Evolutionary conservation across 192 early-diverging fungal species (phyloP), one percentile per base, ranked within the genome.

Genomic region (Powellomyces hirtus): DNA sequence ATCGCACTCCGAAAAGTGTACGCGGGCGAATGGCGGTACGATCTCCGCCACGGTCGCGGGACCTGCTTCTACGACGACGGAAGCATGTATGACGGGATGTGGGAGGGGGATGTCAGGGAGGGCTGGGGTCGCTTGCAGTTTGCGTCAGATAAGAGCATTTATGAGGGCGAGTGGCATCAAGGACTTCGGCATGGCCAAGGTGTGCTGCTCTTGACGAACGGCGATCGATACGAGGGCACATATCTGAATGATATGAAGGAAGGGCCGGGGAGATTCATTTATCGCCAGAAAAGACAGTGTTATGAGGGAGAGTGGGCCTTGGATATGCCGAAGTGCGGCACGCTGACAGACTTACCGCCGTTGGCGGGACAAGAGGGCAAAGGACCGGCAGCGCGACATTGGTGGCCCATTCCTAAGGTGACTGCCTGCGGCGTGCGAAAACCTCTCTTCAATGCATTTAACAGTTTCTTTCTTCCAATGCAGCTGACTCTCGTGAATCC

Each of bases 111-210:
- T 60, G 75, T 84, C 67, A 72, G 75, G 51, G 72, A 85, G 60
- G 85, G 85, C 0, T 86, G 85, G 85, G 85, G 85, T 5, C 55
- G 67, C 8, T 82, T 86, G 82, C 46, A 65, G 20, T 86, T 81
- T 51, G 62, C 62, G 14, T 24, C 31, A 8, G 81, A 81, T 57
- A 74, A 75, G 11, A 66, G 71, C 7, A 71, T 80, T 13, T 87
- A 86, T 69, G 84, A 87, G 50, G 84, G 86, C 20, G 86, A 87
- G 60, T 87, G 83, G 83, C 79, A 80, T 68, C 42, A 76, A 18
- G 84, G 84, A 31, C 68, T 70, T 65, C 51, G 86, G 45, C 86
- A 87, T 56, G 86, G 86, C 0, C 79, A 87, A 64, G 86, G 86
- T 0, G 71, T 84, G 26, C 51, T 86, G 68, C 37, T 87, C 53